Base-by-base conservation (phyloP, 106 monocot species). In the Dendrobium chrysotoxum region DNA sequence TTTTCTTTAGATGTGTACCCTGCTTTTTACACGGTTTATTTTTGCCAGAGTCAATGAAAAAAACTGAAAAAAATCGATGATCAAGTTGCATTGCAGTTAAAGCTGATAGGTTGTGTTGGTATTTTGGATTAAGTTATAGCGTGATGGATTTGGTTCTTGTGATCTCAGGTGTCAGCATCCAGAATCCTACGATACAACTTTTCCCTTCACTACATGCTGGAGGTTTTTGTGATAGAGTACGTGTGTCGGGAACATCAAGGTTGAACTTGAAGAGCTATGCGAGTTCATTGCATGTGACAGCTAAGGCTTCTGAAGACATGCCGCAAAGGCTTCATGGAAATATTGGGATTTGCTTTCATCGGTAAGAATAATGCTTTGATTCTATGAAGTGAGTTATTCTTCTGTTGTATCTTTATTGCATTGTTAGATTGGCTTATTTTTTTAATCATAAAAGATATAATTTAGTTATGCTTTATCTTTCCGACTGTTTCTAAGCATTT, bases 341-440 rank as follows among this genome's bases (percentile, higher is more conserved):
- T 72, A 72, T 90, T 28, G 88, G 89, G 79, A 47, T 95, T 46
- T 91, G 90, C 84, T 90, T 89, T 79, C 99, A 95, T 78, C 76
- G 93, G 95, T 99, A 80, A 88, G 86, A 5, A 44, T 78, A 53
- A 55, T 35, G 11, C 78, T 64, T 77, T 40, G 44, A 39, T 42
- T 25, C 38, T 64, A 20, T 2, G 13, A 50, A 13, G 50, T 1
- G 50, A 15, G 50, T 50, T 50, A 50, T 64, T 16, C 38, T 61
- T 40, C 68, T 13, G 17, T n/a, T 78, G 4, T 58, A 15, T 40
- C 78, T 38, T 9, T 81, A 10, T 31, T 35, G 44, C 16, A 68
- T 67, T 35, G 12, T 46, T 12, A 46, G 77, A 50, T 81, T 28
- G 25, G 4, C 12, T 8, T 11, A 28, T 15, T 70, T 70, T 70